Percentiles rank a stretch among this genome's conserved stretches.
Evolutionary conservation across 2,329 filamentous ascomycete species (phyloP).

Genomic region (Exophiala mesophila): DNA sequence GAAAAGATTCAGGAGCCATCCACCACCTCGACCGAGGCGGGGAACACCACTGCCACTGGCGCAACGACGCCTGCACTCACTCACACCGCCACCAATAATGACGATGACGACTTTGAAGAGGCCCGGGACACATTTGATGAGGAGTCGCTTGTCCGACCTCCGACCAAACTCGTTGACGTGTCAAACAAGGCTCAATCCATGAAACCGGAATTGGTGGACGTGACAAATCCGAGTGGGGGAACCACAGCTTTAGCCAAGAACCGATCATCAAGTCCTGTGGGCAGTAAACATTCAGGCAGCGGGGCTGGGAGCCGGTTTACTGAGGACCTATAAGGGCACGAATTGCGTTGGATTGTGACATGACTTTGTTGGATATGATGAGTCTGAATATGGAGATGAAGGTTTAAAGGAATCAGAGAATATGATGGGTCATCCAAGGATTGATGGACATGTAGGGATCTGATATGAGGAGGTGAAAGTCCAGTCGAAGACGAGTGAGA

Average conservation of each 20-base stretch:
- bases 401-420: no score
- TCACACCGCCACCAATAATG: slow-evolving; percentile 13
- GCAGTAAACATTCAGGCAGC: slow-evolving; percentile 6
- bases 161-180: slow-evolving; percentile 22
- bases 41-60: slow-evolving; percentile 9
- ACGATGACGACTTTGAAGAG: slow-evolving; percentile 27
- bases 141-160: slow-evolving; percentile 12
- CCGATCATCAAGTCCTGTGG: slow-evolving; percentile 1
- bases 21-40: slow-evolving; percentile 14
- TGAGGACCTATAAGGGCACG: slow-evolving; percentile 21
- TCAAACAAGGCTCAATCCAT: slow-evolving; percentile 12
- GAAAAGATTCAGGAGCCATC: slow-evolving; percentile 18
- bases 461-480: no score
- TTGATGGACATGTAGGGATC: no score
- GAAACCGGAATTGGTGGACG: slow-evolving; percentile 11
- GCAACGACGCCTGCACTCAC: slow-evolving; percentile 19
- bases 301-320: slow-evolving; percentile 23
- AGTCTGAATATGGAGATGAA: no score
- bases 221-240: slow-evolving; percentile 11
- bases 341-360: no score
- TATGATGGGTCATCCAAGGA: no score
- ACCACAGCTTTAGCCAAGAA: background rate
- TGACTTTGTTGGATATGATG: no score
- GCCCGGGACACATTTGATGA: slow-evolving; percentile 26
- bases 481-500: no score